Evolutionary conservation across 306 rosid species (phyloP).

Genomic region (Mimosa bimucronata): DNA sequence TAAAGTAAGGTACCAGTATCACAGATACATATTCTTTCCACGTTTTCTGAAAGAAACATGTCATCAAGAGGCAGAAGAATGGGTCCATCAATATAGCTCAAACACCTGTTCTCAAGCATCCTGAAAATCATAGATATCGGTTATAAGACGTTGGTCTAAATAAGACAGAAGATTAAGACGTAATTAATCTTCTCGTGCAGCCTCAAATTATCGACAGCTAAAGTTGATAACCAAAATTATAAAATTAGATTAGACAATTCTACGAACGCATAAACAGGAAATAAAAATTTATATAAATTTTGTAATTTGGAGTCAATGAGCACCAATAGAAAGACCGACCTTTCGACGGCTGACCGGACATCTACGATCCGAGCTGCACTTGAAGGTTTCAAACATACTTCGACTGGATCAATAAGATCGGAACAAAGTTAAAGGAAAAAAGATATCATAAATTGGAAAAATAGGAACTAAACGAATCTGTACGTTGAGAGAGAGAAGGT

Average conservation of each 20-base stretch:
- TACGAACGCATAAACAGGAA: constrained; percentile 11
- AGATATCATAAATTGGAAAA: constrained; percentile 2
- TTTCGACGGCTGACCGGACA: constrained; percentile 75
- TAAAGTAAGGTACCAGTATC: constrained; percentile 62
- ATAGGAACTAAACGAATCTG: constrained; percentile 7
- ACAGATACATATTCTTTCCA: constrained; percentile 73
- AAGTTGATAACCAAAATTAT: neutral
- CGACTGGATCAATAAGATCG: constrained; percentile 51
- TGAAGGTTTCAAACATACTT: constrained; percentile 80
- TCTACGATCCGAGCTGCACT: constrained; percentile 74
- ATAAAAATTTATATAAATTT: neutral
- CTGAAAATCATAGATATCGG: constrained; percentile 42
- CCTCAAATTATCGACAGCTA: constrained; percentile 6
- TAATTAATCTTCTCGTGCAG: neutral
- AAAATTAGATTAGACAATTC: neutral
- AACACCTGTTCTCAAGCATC: constrained; percentile 93
- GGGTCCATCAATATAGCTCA: constrained; percentile 86
- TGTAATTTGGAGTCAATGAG: neutral
- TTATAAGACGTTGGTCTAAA: neutral
- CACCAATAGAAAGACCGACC: constrained; percentile 42
- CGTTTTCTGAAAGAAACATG: constrained; percentile 72
- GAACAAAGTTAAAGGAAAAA: constrained; percentile 10
- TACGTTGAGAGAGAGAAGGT: neutral
- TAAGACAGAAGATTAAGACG: neutral
- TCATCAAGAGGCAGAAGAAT: constrained; percentile 75